A percentile compares a stretch with the other conserved stretches of the same genome.
phyloP scores from a whole-genome alignment of 78 protist genomes.

The Acrasis kona region DNA sequence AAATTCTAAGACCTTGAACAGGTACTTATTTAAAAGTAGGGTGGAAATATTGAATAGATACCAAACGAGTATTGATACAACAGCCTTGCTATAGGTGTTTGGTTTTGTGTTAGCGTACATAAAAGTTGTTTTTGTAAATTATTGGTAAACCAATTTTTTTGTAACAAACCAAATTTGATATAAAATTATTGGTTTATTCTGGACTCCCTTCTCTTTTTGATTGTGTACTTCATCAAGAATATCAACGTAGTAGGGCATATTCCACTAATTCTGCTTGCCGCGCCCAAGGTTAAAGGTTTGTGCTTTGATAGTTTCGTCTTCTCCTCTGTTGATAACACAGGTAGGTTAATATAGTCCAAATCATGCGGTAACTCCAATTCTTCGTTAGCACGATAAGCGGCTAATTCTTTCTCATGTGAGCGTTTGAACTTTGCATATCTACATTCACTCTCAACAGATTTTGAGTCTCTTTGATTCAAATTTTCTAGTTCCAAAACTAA shows the following conservation, averaged over 20 bases:
- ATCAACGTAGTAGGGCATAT: slow-evolving; percentile 1
- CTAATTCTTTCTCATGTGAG: neutral
- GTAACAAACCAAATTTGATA: too few species aligned
- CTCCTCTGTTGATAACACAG: slow-evolving; percentile 16
- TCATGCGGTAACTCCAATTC: neutral
- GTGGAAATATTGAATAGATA: too few species aligned
- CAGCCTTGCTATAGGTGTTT: too few species aligned
- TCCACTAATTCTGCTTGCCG: slow-evolving; percentile 4
- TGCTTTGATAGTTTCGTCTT: slow-evolving; percentile 2
- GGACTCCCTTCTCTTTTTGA: too few species aligned
- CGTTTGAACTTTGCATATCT: neutral
- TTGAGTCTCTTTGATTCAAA: neutral
- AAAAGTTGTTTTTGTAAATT: too few species aligned
- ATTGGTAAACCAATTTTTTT: too few species aligned
- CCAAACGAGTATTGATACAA: too few species aligned
- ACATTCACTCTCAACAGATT: neutral
- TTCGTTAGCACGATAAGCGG: neutral
- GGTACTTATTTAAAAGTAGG: too few species aligned
- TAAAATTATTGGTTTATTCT: too few species aligned
- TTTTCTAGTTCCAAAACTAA: neutral
- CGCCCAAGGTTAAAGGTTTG: slow-evolving; percentile 5
- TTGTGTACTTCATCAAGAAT: neutral
- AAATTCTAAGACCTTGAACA: too few species aligned
- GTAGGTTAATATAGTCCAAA: neutral
- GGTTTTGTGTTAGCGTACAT: too few species aligned